phyloP scores from a whole-genome alignment of 2,329 filamentous ascomycete genomes.

The Colletotrichum tabaci region DNA sequence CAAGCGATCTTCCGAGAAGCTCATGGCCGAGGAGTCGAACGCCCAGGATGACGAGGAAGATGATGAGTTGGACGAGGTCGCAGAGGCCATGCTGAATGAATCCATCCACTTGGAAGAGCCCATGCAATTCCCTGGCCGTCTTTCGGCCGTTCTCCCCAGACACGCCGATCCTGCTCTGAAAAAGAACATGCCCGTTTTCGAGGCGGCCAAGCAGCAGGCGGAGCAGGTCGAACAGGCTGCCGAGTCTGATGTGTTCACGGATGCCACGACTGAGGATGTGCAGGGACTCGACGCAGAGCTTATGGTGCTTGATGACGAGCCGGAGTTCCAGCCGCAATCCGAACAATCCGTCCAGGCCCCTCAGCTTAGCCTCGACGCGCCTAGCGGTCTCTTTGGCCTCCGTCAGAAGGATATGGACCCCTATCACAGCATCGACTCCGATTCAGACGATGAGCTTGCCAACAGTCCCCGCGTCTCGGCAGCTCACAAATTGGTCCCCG shows the following conservation, averaged over 20 bases:
- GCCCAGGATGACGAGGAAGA: constrained; percentile 41
- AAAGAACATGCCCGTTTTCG: constrained; percentile 50
- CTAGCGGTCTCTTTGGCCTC: constrained; percentile 57
- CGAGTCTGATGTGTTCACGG: constrained; percentile 36
- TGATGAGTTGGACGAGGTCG: constrained; percentile 45
- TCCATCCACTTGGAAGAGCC: constrained; percentile 51
- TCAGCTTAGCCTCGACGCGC: constrained; percentile 48
- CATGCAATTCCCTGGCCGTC: constrained; percentile 60
- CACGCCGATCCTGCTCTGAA: constrained; percentile 57
- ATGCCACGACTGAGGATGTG: constrained; percentile 22
- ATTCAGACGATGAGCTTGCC: constrained; percentile 69
- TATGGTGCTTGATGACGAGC: constrained; percentile 44
- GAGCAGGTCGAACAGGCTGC: background rate
- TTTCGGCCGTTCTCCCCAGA: constrained; percentile 62
- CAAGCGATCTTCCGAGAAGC: constrained; percentile 53
- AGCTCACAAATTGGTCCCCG: constrained; percentile 49
- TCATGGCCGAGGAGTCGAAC: constrained; percentile 53
- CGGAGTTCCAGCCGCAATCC: constrained; percentile 47
- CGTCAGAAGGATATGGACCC: constrained; percentile 64
- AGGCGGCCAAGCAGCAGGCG: constrained; percentile 29
- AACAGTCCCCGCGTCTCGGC: constrained; percentile 46
- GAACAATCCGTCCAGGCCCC: constrained; percentile 44
- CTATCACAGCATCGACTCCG: constrained; percentile 61
- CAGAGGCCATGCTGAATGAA: constrained; percentile 47
- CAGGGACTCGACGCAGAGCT: constrained; percentile 35